phyloP scores from a whole-genome alignment of 169 alveolate genomes.

The Plasmodium gallinaceum region DNA sequence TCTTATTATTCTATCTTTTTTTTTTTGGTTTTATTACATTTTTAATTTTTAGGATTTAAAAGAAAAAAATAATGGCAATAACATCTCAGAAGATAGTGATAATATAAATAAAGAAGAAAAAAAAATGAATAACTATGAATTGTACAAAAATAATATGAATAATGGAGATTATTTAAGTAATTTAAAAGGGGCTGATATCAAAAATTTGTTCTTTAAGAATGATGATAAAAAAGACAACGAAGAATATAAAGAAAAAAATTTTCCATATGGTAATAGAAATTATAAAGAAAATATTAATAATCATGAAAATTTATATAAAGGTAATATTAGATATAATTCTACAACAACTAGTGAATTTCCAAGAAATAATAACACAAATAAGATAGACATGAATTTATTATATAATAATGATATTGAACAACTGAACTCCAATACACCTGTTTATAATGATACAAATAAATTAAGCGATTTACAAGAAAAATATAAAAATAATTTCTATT shows the following conservation, averaged over 20 bases:
- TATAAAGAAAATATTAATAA: constrained; percentile 27
- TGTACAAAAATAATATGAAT: constrained; percentile 32
- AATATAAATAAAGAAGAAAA: constrained; percentile 52
- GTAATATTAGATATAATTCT: constrained; percentile 42
- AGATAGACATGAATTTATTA: constrained; percentile 38
- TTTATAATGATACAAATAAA: constrained; percentile 49
- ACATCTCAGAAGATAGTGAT: neutral
- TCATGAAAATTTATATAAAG: constrained; percentile 9
- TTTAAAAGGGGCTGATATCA: constrained; percentile 26
- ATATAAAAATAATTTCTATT: constrained; percentile 45
- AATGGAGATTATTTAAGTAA: constrained; percentile 31
- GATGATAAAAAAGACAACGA: constrained; percentile 30
- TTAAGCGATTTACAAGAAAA: constrained; percentile 53
- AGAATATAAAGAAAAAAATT: constrained; percentile 32
- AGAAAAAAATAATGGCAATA: constrained; percentile 37
- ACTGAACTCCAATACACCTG: constrained; percentile 41
- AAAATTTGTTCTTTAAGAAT: constrained; percentile 31
- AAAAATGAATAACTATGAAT: constrained; percentile 66
- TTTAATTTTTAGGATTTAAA: constrained; percentile 23
- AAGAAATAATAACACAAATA: constrained; percentile 29
- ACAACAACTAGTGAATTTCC: constrained; percentile 15
- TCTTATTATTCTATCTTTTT: neutral
- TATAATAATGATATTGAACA: constrained; percentile 52
- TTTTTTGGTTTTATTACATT: neutral
- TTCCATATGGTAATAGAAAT: constrained; percentile 40